Evolutionary conservation across 169 alveolate species (phyloP).

Genomic region (Miamiensis avidus): DNA sequence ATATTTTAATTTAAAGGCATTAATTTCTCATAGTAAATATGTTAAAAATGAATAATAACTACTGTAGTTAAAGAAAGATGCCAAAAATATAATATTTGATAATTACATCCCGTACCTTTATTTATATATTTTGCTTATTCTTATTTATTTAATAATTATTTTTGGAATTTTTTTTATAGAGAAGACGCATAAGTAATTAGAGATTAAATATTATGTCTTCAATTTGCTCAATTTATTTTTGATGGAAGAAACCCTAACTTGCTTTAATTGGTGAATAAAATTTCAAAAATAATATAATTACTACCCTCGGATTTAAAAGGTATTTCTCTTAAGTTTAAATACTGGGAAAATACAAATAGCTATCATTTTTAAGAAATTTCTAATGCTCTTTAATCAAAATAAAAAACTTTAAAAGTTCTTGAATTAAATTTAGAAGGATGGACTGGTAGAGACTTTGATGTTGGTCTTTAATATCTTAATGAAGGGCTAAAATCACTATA

Average conservation of each 20-base stretch:
- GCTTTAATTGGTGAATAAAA: not conserved
- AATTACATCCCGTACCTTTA: too few species aligned
- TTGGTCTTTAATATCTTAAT: too few species aligned
- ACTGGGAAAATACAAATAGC: not conserved
- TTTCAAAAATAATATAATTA: too few species aligned
- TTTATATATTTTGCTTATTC: too few species aligned
- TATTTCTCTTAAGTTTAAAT: not conserved
- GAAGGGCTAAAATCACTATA: not conserved
- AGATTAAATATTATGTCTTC: not conserved
- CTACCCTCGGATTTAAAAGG: not conserved
- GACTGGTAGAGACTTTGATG: not conserved
- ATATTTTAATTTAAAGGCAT: too few species aligned
- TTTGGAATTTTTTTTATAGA: not conserved
- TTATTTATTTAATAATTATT: too few species aligned
- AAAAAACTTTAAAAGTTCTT: not conserved
- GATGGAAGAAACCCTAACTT: not conserved
- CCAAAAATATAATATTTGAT: too few species aligned
- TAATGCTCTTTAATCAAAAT: not conserved
- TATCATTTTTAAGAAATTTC: not conserved
- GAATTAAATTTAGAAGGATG: not conserved
- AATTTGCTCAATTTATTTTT: too few species aligned
- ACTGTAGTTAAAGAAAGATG: too few species aligned
- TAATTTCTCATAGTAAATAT: too few species aligned
- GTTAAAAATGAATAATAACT: too few species aligned
- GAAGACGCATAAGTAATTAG: not conserved